A percentile compares a stretch with the other conserved stretches of the same genome.
phyloP scores from a whole-genome alignment of 2,329 filamentous ascomycete species.

The Botrytis fabae region DNA sequence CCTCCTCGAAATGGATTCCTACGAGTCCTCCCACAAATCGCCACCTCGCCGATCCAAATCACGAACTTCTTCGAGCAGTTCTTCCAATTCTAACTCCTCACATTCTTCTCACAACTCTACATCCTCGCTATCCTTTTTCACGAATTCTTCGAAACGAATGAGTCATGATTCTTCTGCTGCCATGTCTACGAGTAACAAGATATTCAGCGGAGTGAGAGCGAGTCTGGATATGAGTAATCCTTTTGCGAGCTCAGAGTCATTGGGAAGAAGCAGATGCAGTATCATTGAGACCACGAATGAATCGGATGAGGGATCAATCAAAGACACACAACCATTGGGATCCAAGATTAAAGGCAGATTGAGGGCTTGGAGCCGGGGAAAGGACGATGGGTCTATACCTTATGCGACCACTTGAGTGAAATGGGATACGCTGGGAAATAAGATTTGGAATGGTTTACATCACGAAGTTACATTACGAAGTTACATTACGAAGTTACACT shows the following conservation, averaged over 20 bases:
- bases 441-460: constrained; percentile 4
- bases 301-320: not conserved
- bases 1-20: constrained; percentile 26
- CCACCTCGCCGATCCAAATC: constrained; percentile 16
- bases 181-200: not conserved
- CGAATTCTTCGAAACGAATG: not conserved
- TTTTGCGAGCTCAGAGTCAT: not conserved
- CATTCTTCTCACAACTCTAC: not conserved
- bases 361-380: constrained; percentile 20
- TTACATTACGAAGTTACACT: not conserved
- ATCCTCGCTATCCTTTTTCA: not conserved
- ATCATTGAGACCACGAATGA: not conserved
- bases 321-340: constrained; percentile 4
- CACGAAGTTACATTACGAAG: not conserved
- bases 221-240: constrained; percentile 3
- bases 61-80: constrained; percentile 4
- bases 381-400: not conserved
- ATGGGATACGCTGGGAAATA: not conserved
- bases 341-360: constrained; percentile 21
- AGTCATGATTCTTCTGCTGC: not conserved
- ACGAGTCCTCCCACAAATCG: constrained; percentile 2
- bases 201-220: not conserved
- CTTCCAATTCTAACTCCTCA: constrained; percentile 8
- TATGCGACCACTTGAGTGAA: constrained; percentile 11
- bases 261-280: constrained; percentile 1